Conservation (phyloP, 345 rosid genomes). For the Rhodamnia rubescens region DNA sequence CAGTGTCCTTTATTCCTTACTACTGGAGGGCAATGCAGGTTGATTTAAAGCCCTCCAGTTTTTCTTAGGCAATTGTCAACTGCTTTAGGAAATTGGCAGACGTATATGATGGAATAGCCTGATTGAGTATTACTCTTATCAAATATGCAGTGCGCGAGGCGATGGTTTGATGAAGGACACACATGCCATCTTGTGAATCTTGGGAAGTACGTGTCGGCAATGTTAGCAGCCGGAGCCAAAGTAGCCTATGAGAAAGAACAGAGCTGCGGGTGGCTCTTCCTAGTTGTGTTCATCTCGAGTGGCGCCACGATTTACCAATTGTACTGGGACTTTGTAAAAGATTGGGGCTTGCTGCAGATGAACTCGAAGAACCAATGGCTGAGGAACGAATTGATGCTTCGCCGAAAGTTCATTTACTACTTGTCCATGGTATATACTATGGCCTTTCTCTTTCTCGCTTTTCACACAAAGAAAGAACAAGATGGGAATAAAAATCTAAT, state of each 20-base stretch:
- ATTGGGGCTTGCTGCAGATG: constrained; percentile 93
- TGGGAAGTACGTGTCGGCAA: constrained; percentile 92
- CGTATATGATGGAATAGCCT: not conserved
- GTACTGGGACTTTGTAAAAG: constrained; percentile 98
- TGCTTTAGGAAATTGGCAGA: not conserved
- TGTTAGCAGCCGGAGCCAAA: constrained; percentile 95
- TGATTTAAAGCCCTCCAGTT: not conserved
- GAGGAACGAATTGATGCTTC: constrained; percentile 87
- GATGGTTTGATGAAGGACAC: constrained; percentile 92
- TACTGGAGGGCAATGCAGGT: constrained; percentile 99
- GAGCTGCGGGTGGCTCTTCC: constrained; percentile 52
- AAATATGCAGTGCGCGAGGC: constrained; percentile 65
- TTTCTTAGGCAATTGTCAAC: not conserved
- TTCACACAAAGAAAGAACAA: not conserved
- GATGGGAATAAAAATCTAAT: not conserved
- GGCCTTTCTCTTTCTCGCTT: not conserved
- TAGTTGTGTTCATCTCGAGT: constrained; percentile 67
- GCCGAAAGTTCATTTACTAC: constrained; percentile 77
- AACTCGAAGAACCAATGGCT: constrained; percentile 97
- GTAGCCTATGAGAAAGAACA: constrained; percentile 77
- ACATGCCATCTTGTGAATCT: constrained; percentile 68
- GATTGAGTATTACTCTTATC: not conserved
- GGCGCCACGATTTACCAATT: constrained; percentile 80
- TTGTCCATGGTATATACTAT: constrained; percentile 66
- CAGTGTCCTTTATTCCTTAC: constrained; percentile 91